A percentile compares a stretch with the other conserved stretches of the same genome.
Conservation (phyloP, 2,329 filamentous ascomycete species). For the Colletotrichum horii region DNA sequence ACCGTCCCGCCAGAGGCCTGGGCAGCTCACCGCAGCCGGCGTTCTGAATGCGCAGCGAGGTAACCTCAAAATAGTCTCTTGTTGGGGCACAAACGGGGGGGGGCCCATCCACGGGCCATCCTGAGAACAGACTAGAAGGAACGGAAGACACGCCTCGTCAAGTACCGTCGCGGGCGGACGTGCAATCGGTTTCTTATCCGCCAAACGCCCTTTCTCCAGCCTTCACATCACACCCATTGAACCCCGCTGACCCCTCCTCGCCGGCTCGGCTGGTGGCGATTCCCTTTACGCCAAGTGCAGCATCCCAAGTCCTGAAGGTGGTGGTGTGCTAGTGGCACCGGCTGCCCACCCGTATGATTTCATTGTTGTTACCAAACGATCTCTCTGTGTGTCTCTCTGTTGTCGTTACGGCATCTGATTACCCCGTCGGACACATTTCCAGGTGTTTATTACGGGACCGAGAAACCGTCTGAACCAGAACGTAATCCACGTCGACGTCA, state of each 20-base stretch:
- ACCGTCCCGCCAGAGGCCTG: not conserved
- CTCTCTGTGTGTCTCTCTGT: too few relatives aligned
- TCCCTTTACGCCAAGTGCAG: not conserved
- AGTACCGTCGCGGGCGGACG: not conserved
- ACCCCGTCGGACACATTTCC: not conserved
- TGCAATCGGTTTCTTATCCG: not conserved
- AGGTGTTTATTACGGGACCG: not conserved
- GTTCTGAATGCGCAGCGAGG: not conserved
- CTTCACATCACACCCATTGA: not conserved
- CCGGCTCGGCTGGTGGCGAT: slow-evolving; percentile 6
- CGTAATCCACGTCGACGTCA: not conserved
- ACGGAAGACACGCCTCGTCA: not conserved
- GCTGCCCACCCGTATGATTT: not conserved
- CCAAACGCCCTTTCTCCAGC: not conserved
- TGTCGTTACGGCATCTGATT: not conserved
- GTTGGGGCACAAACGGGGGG: not conserved
- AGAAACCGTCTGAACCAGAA: not conserved
- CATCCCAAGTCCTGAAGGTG: not conserved
- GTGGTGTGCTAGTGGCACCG: slow-evolving; percentile 1
- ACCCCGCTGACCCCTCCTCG: slow-evolving; percentile 2
- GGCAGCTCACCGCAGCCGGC: not conserved
- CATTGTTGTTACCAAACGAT: not conserved
- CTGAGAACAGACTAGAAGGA: not conserved
- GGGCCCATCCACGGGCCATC: not conserved
- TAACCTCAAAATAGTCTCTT: not conserved